Evolutionary conservation across 148 eudicot species (phyloP), one percentile per base, ranked within the genome.

Genomic region (Talinum fruticosum): DNA sequence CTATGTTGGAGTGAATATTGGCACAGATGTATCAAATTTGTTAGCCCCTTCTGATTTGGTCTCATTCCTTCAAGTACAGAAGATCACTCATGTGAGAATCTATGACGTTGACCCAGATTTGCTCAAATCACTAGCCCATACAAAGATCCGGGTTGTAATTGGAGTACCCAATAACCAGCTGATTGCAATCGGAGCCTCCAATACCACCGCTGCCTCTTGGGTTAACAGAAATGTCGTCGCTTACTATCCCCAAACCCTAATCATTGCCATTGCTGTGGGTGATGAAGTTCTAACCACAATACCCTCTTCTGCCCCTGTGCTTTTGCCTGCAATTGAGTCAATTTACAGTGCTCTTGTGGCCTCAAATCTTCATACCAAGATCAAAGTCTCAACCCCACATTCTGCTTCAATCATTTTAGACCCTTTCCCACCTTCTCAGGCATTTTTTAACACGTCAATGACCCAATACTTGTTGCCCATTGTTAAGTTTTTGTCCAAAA

Each of bases 371-470:
- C 88, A 89, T 45, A 79, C 74, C 38, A 59, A 75, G 19, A 85
- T 95, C 68, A 89, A 93, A 71, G 85, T 95, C 59, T 95, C 99
- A 30, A 88, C 97, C 67, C 99, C 99, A 7, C 87, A 87, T 62
- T 87, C 98, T 0, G 92, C 97, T 32, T 88, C 96, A 1, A 61
- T 95, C 0, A 85, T 92, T 68, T 82, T 91, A 14, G 97, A 95
- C 82, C 92, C 97, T 14, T 95, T 95, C 41, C 99, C 99, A 18
- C 99, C 99, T 49, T 95, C 99, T 28, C 97, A 93, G 61, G 97
- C 99, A 6, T 92, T 85, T 78, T 95, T 95, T 69, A 95, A 95
- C 64, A 91, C 92, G 68, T 82, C 93, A 47, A 64, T 89, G 75
- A 84, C 83, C 33, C 78, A 86, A 15, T 80, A 88, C 74, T 70